These are phyloP conservation scores for Phytophthora quininea DNA, from an alignment of 352 stramenopile genomes.

Conservation along the genomic window DNA sequence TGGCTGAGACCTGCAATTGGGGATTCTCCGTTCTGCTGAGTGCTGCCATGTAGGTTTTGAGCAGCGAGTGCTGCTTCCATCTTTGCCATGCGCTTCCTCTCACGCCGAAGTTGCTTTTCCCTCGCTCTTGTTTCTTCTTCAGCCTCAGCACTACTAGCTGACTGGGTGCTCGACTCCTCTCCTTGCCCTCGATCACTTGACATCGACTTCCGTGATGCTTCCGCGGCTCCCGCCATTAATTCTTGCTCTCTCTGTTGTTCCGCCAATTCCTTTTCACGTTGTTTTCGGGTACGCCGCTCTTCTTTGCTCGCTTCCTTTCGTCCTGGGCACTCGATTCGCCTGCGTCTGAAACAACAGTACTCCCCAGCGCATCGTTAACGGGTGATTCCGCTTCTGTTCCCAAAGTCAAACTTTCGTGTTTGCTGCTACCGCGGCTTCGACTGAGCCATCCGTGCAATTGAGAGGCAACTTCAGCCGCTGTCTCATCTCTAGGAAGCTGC, in stretches of 20 bases:
- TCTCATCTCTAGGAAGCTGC: neutral
- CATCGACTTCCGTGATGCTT: constrained; percentile 19
- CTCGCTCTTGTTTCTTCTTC: constrained; percentile 27
- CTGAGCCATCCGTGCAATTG: constrained; percentile 14
- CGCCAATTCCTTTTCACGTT: constrained; percentile 25
- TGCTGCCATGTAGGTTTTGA: constrained; percentile 29
- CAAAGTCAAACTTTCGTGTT: constrained; percentile 7
- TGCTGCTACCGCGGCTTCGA: constrained; percentile 13
- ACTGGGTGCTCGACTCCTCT: constrained; percentile 12
- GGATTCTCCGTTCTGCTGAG: neutral
- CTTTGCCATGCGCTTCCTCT: constrained; percentile 41
- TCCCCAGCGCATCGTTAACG: neutral
- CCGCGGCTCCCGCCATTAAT: constrained; percentile 6
- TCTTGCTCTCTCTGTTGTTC: constrained; percentile 6
- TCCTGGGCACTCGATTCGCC: constrained; percentile 2
- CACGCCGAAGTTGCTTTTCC: constrained; percentile 41
- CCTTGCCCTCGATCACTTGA: constrained; percentile 8
- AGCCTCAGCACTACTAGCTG: constrained; percentile 17
- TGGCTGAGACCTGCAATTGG: neutral
- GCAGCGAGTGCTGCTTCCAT: constrained; percentile 44
- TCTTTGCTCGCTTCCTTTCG: constrained; percentile 22
- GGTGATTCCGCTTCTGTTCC: neutral
- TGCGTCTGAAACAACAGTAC: neutral
- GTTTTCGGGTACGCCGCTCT: constrained; percentile 28
- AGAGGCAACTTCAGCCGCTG: constrained; percentile 10